Evolutionary conservation across 164 flowering plant species (phyloP), one percentile per base, ranked within the genome.

Genomic region (Annona squamosa): DNA sequence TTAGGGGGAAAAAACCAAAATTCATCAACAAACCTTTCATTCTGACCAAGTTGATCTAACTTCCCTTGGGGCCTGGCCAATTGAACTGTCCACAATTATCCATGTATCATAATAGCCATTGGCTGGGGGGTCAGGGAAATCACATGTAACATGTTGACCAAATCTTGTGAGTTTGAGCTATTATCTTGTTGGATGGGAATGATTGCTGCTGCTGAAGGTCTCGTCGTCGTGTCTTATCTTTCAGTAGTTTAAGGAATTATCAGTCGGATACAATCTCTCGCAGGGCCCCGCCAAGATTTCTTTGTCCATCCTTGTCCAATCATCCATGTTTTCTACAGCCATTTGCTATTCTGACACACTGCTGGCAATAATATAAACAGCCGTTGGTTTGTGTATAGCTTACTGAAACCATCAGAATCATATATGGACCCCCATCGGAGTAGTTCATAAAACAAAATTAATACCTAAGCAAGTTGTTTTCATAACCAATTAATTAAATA

Each of bases 191-290:
- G 75, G 61, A 69, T 69, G 6, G 43, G 57, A 68, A 46, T 68
- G 67, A 61, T 57, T 61, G 66, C 59, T 65, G 37, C 43, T 9
- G 78, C 56, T 76, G 74, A 56, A 65, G 63, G 63, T 63, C 41
- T 76, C 56, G 56, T 59, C 69, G 61, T 7, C 13, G 4, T 59
- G 48, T 6, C 61, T 26, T 48, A 41, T 52, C 6, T 43, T 44
- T 65, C 3, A 65, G 65, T 41, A 13, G 46, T 67, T 68, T 69
- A 45, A 41, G 5, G 63, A 74, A 69, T 69, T 69, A 74, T 69
- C 63, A 69, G 46, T 46, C 47, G n/a, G 70, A 56, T 46, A 71
- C 44, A 42, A 52, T 65, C 70, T 44, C 48, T n/a, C 59, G 12
- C 13, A 4, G 17, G 65, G 65, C 71, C 73, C 59, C n/a, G 64